Base-by-base conservation (phyloP, 23 red algal genomes). In the Gracilaria domingensis region DNA sequence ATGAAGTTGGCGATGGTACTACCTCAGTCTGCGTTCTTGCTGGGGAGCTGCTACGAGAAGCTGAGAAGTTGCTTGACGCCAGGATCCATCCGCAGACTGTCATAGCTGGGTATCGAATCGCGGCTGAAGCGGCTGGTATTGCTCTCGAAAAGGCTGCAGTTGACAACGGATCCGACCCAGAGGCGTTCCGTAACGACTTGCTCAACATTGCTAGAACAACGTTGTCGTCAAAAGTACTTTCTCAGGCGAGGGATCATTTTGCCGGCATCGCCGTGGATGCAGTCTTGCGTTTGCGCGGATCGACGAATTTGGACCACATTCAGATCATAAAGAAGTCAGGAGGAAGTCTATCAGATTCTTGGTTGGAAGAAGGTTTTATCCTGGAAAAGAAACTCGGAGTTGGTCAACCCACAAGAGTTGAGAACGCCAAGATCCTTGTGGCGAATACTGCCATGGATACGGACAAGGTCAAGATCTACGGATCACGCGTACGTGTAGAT, bases 361-460 rank as follows among this genome's bases (percentile, higher is more conserved):
- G 88, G 86, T 74, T 99, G 85, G 97, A 95, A 49, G 84, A 84
- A 51, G 97, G 97, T 8, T 99, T 99, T 83, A 96, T 99, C 64
- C 89, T 99, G 58, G 94, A 96, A 86, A 99, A 99, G 83, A 94
- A 88, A 36, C 94, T 99, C 51, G 97, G 97, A 24, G 93, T 99
- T 29, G 97, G 97, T 11, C 97, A 99, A 74, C 94, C 94, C 9
- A 96, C 95, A 35, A 48, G 92, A 14, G 82, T 99, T 0, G 94
- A 99, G 39, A 96, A 99, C 57, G 97, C 97, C 14, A 96, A 94
- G 49, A 99, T 99, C 64, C 70, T 99, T 29, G 87, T 99, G 18
- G 94, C 97, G 16, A 99, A 99, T 72, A 99, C 97, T 30, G 90
- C 94, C 50, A 99, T 99, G 97, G 97, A 99, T 55, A 99, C 97